Evolutionary conservation across 345 rosid species (phyloP), one percentile per base, ranked within the genome.

Genomic region (Euphorbia tirucalli): DNA sequence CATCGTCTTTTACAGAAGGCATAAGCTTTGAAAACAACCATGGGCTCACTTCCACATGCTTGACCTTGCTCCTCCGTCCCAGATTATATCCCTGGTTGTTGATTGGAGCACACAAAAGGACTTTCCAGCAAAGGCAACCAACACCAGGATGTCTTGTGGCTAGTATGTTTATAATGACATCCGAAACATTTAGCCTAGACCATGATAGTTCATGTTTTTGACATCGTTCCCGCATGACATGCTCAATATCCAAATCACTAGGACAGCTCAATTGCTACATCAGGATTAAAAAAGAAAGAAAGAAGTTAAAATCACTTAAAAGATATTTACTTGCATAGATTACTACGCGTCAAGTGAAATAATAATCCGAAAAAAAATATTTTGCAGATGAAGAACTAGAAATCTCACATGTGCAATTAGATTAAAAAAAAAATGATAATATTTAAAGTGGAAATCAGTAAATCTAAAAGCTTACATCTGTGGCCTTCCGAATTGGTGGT

Each of bases 111-210:
- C 85, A 88, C 32, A 90, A 30, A 74, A 88, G 66, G 78, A 95
- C 75, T 82, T 90, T 92, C 99, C 98, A 95, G 84, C 88, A 88
- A 32, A 89, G 75, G 82, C 87, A 92, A 74, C 81, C 80, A 25
- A 87, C 88, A 77, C 78, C 82, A 15, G 90, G 93, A 74, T 89
- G 85, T 82, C 86, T 86, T 70, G 72, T 62, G 55, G 79, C 74
- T 63, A 90, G 82, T 71, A 75, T 82, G 60, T 75, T 79, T 22
- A 81, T 85, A 63, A 77, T 64, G 83, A 83, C 88, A 65, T 92
- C 97, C 60, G 97, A 89, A 75, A 92, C 88, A 80, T 92, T 92
- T 79, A 92, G 85, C 82, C 75, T 89, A 64, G 90, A 89, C 92
- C 93, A 92, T 71, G 99, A 95, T 72, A 66, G 81, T 71, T 86